Conservation (phyloP, 805 yeast species). For the Lipomyces mesembrius region DNA sequence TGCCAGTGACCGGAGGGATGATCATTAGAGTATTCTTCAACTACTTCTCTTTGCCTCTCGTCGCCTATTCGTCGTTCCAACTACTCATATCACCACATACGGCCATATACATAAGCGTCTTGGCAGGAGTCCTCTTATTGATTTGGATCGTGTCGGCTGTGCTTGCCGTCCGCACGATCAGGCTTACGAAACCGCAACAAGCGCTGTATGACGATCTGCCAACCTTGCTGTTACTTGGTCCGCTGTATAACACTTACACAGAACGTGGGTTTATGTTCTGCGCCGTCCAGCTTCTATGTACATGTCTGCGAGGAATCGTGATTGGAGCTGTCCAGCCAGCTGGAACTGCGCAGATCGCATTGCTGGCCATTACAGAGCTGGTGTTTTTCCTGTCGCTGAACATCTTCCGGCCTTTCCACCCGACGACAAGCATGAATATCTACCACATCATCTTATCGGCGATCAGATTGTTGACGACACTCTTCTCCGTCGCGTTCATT, state of each 20-base stretch:
- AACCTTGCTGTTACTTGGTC: constrained; percentile 42
- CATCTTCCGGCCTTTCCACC: constrained; percentile 41
- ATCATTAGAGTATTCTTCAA: constrained; percentile 39
- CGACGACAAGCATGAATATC: constrained; percentile 42
- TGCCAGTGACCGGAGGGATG: constrained; percentile 42
- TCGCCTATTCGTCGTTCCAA: constrained; percentile 43
- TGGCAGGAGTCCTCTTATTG: constrained; percentile 41
- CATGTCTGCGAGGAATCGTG: constrained; percentile 43
- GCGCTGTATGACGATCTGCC: constrained; percentile 41
- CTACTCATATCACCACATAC: constrained; percentile 38
- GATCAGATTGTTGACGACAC: constrained; percentile 37
- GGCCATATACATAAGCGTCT: constrained; percentile 39
- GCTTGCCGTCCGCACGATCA: constrained; percentile 25
- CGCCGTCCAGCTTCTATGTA: constrained; percentile 31
- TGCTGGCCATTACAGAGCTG: constrained; percentile 43
- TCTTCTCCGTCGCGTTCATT: constrained; percentile 43
- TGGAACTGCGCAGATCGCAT: constrained; percentile 46
- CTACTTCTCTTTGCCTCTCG: constrained; percentile 43
- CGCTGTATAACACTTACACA: constrained; percentile 44
- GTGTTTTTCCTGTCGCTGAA: constrained; percentile 35
- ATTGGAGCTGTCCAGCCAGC: constrained; percentile 45
- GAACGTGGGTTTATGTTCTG: constrained; percentile 38
- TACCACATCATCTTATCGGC: constrained; percentile 35
- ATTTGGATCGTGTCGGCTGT: constrained; percentile 40
- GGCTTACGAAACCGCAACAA: constrained; percentile 35